These are phyloP conservation scores for Dysphania ambrosioides DNA, from an alignment of 148 eudicot genomes.

Conservation along the genomic window DNA sequence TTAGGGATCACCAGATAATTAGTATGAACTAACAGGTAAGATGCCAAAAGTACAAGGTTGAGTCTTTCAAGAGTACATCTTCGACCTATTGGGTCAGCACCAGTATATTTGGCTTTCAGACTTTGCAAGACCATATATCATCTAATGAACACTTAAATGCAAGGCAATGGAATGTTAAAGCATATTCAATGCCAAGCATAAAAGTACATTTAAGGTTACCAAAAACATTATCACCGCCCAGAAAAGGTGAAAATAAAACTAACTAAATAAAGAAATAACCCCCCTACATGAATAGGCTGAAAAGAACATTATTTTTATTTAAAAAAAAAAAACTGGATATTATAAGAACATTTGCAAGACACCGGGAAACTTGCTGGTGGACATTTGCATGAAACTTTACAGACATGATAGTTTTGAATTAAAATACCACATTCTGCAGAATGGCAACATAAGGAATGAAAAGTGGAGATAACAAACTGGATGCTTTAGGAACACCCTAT, in stretches of 20 bases:
- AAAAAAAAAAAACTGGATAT: too few relatives aligned
- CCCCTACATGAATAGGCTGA: neutral
- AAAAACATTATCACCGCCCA: too few relatives aligned
- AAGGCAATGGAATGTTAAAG: neutral
- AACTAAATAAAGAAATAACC: neutral
- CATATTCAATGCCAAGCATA: neutral
- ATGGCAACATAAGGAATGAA: neutral
- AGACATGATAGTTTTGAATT: neutral
- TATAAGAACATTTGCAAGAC: too few relatives aligned
- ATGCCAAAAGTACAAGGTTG: neutral
- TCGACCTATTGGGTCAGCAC: neutral
- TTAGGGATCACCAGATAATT: too few relatives aligned
- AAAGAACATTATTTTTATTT: neutral
- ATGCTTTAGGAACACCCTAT: neutral
- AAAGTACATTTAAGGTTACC: neutral
- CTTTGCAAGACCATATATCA: too few relatives aligned
- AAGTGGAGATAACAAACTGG: neutral
- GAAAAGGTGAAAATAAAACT: neutral
- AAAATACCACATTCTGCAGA: neutral
- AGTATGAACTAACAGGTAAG: neutral
- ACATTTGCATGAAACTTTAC: neutral
- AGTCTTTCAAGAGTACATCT: neutral
- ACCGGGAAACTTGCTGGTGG: neutral
- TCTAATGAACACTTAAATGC: too few relatives aligned
- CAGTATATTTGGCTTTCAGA: too few relatives aligned